A percentile compares a stretch with the other conserved stretches of the same genome.
Evolutionary conservation across 148 eudicot species (phyloP).

Genomic region (Fagopyrum tataricum): DNA sequence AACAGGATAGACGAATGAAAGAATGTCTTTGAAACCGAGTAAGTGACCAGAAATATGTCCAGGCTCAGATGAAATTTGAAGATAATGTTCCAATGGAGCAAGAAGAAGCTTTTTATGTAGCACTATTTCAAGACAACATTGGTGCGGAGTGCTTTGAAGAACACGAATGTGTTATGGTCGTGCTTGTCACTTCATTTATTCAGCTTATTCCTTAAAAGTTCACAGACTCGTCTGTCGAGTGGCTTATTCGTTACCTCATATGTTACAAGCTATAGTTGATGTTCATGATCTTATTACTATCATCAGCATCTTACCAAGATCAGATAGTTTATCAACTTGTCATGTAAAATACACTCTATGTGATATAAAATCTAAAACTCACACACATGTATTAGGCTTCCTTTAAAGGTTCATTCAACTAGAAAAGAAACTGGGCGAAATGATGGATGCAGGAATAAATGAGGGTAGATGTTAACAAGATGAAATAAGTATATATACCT

Average conservation of each 20-base stretch:
- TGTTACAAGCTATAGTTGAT: no score
- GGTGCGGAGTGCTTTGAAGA: not conserved
- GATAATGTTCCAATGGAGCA: not conserved
- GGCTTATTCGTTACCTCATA: no score
- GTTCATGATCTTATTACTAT: no score
- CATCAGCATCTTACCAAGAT: not conserved
- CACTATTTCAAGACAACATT: not conserved
- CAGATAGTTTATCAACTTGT: not conserved
- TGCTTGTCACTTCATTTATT: no score
- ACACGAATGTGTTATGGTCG: not conserved
- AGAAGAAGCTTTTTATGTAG: not conserved
- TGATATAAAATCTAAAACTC: no score
- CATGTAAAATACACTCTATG: not conserved
- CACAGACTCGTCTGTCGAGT: no score
- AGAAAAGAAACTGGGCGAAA: not conserved
- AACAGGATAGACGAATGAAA: not conserved
- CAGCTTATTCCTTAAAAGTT: not conserved
- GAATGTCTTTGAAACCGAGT: not conserved
- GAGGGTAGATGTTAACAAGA: not conserved
- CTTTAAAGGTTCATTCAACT: not conserved
- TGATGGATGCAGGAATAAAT: no score
- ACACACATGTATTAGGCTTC: not conserved
- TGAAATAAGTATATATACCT: constrained; percentile 35
- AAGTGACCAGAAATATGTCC: not conserved
- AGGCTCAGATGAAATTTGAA: not conserved